Conservation (phyloP, 2,329 filamentous ascomycete genomes). For the Xylaria polymorpha region DNA sequence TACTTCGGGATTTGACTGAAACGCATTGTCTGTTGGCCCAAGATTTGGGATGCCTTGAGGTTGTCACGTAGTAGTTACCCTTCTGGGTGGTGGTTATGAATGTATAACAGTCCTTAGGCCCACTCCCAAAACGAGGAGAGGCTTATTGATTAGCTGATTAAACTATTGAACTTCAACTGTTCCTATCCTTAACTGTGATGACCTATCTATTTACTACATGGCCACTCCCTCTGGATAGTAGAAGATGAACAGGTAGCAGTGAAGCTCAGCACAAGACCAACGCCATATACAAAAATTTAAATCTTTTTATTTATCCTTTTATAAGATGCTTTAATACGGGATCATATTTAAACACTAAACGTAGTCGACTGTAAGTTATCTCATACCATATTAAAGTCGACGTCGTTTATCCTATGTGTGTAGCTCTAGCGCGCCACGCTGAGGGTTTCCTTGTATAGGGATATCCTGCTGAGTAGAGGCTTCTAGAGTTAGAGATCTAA, state of each 20-base stretch:
- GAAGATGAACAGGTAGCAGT: not conserved
- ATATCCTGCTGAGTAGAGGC: not conserved
- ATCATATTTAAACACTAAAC: not conserved
- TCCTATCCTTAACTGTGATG: not conserved
- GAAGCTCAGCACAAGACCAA: not conserved
- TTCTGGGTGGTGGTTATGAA: not conserved
- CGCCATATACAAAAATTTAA: not conserved
- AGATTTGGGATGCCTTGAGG: not conserved
- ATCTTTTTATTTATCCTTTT: not conserved
- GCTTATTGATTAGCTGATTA: not conserved
- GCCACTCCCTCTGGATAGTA: not conserved
- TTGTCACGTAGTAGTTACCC: not conserved
- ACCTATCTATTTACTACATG: not conserved
- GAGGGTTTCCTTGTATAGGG: not conserved
- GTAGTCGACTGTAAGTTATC: not conserved
- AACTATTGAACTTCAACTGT: not conserved
- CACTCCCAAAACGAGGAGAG: not conserved
- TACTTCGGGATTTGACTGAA: too few species aligned
- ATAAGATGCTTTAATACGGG: not conserved
- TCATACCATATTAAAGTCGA: not conserved
- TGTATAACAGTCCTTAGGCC: not conserved
- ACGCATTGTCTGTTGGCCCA: too few species aligned
- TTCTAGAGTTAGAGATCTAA: not conserved
- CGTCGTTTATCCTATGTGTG: not conserved
- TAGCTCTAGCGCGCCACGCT: not conserved